These are phyloP conservation scores for Apiospora marii DNA, from an alignment of 2,329 filamentous ascomycete genomes.

Conservation along the genomic window DNA sequence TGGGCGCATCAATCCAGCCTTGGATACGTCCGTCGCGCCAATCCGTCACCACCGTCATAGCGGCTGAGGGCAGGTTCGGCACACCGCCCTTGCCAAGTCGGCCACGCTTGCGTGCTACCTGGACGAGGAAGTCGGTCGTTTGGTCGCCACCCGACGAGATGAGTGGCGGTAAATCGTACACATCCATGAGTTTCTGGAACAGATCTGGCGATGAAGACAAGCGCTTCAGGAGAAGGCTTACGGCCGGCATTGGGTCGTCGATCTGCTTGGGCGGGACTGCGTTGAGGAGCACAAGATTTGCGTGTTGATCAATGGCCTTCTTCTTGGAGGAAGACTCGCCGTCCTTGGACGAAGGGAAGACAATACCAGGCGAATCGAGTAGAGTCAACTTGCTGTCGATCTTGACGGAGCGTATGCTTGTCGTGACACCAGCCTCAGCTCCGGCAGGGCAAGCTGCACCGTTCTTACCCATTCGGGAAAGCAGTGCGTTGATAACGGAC, in stretches of 20 bases:
- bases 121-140: constrained; percentile 87
- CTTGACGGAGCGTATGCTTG: constrained; percentile 87
- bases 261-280: constrained; percentile 94
- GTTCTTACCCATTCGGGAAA: constrained; percentile 73
- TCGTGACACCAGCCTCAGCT: constrained; percentile 92
- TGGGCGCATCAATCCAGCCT: constrained; percentile 85
- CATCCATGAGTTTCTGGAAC: constrained; percentile 78
- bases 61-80: constrained; percentile 86
- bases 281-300: constrained; percentile 86
- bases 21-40: constrained; percentile 96
- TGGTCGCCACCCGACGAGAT: constrained; percentile 75
- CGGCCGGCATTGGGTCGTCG: constrained; percentile 87
- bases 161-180: constrained; percentile 86
- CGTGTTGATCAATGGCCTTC: constrained; percentile 76
- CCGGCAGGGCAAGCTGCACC: constrained; percentile 82
- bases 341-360: constrained; percentile 75
- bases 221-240: constrained; percentile 82
- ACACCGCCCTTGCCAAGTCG: constrained; percentile 88
- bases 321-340: constrained; percentile 48
- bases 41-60: constrained; percentile 94
- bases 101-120: constrained; percentile 93
- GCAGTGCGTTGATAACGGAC: constrained; percentile 93
- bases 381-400: constrained; percentile 93
- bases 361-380: constrained; percentile 92
- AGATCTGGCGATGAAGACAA: constrained; percentile 77